Conservation (phyloP, 164 flowering plant species). For the Malania oleifera region DNA sequence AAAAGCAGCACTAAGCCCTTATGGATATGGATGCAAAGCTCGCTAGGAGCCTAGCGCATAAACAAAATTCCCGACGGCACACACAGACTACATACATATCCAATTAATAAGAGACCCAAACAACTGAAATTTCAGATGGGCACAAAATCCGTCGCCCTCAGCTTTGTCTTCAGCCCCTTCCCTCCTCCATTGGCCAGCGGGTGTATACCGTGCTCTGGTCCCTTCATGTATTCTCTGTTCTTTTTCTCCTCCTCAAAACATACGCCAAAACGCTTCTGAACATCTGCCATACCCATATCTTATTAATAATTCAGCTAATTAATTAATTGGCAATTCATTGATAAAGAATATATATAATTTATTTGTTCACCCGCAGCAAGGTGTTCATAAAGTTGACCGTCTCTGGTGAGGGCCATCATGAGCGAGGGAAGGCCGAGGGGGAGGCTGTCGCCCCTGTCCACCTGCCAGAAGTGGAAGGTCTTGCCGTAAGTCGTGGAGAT, state of each 20-base stretch:
- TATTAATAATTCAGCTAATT: not conserved
- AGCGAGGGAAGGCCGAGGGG: conserved; percentile 77
- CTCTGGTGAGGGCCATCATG: conserved; percentile 77
- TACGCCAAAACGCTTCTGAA: conserved; percentile 45
- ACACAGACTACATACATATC: too few species aligned
- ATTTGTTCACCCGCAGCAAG: conserved; percentile 32
- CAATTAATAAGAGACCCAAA: too few species aligned
- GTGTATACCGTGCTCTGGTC: conserved; percentile 73
- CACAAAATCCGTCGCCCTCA: conserved; percentile 63
- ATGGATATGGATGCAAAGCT: too few species aligned
- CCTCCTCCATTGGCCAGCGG: conserved; percentile 75
- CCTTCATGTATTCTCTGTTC: conserved; percentile 59
- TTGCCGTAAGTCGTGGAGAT: conserved; percentile 79
- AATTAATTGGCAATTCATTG: not conserved
- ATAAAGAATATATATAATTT: not conserved
- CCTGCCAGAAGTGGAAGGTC: conserved; percentile 82
- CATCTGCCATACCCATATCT: conserved; percentile 41
- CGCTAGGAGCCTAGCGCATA: too few species aligned
- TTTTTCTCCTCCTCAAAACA: conserved; percentile 51
- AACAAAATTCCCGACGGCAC: too few species aligned
- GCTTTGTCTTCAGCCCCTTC: conserved; percentile 45
- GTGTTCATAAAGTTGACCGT: conserved; percentile 56
- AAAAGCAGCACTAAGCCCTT: too few species aligned
- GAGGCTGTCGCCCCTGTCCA: conserved; percentile 63
- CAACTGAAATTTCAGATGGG: too few species aligned